Conservation (phyloP, 73 alveolate genomes). For the Paramecium tetraurelia region DNA sequence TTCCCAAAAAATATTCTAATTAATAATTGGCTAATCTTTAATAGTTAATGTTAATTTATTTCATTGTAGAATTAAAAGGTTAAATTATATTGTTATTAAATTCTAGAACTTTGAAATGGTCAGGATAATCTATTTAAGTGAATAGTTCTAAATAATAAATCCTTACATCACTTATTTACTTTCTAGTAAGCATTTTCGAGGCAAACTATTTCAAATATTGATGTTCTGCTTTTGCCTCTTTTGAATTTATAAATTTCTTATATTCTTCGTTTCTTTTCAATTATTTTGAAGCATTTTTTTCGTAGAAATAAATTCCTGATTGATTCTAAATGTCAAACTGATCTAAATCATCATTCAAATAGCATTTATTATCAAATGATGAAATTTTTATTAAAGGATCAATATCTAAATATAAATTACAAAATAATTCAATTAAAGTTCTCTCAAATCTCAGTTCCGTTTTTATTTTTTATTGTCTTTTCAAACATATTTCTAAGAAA, state of each 20-base stretch:
- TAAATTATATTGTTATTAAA: background rate
- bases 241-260: background rate
- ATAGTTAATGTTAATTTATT: background rate
- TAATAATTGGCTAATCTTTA: background rate
- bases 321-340: background rate
- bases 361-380: background rate
- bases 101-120: background rate
- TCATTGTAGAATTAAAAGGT: background rate
- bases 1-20: background rate
- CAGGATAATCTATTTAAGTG: background rate
- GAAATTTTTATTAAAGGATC: background rate
- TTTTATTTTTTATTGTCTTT: background rate
- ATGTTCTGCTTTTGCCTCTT: conserved; percentile 8
- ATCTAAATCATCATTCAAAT: background rate
- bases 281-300: background rate
- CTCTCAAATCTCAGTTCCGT: conserved; percentile 26
- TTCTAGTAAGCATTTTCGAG: background rate
- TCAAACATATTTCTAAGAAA: background rate
- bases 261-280: background rate
- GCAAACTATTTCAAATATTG: background rate
- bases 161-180: background rate
- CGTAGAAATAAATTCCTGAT: background rate
- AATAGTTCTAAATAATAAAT: background rate
- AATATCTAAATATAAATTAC: conserved; percentile 3
- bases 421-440: background rate